Evolutionary conservation across 2,329 filamentous ascomycete genomes (phyloP).

Genomic region (Colletotrichum viniferum): DNA sequence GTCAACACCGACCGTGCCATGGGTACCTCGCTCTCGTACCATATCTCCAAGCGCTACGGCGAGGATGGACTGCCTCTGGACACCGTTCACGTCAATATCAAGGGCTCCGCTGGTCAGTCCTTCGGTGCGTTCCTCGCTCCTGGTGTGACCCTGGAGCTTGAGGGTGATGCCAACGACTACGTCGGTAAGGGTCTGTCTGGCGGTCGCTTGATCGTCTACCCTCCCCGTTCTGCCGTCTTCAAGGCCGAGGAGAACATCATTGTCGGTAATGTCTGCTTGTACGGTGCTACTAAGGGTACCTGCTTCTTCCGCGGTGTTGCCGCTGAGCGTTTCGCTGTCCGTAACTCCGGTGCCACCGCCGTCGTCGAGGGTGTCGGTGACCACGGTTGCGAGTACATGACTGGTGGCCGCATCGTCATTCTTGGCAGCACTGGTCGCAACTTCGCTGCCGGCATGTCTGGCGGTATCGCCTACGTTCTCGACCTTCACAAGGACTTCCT

Average conservation of each 20-base stretch:
- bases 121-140: conserved; percentile 94
- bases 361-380: conserved; percentile 96
- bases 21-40: conserved; percentile 93
- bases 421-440: conserved; percentile 92
- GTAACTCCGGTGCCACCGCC: conserved; percentile 95
- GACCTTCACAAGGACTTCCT: conserved; percentile 90
- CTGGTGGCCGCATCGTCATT: conserved; percentile 86
- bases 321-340: conserved; percentile 94
- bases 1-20: conserved; percentile 96
- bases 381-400: conserved; percentile 99
- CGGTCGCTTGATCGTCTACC: conserved; percentile 91
- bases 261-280: conserved; percentile 92
- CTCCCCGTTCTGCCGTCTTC: conserved; percentile 86
- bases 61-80: conserved; percentile 88
- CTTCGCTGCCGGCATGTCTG: conserved; percentile 98
- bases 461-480: conserved; percentile 93
- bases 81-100: conserved; percentile 95
- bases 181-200: conserved; percentile 95
- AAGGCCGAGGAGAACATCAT: conserved; percentile 96
- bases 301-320: conserved; percentile 98
- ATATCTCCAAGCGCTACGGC: conserved; percentile 91
- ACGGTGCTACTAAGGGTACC: conserved; percentile 87
- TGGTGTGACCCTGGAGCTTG: conserved; percentile 91
- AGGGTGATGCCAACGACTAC: conserved; percentile 96
- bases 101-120: conserved; percentile 94